These are phyloP conservation scores for Penicillium chermesinum DNA, from an alignment of 495 filamentous ascomycete genomes.

Conservation along the genomic window DNA sequence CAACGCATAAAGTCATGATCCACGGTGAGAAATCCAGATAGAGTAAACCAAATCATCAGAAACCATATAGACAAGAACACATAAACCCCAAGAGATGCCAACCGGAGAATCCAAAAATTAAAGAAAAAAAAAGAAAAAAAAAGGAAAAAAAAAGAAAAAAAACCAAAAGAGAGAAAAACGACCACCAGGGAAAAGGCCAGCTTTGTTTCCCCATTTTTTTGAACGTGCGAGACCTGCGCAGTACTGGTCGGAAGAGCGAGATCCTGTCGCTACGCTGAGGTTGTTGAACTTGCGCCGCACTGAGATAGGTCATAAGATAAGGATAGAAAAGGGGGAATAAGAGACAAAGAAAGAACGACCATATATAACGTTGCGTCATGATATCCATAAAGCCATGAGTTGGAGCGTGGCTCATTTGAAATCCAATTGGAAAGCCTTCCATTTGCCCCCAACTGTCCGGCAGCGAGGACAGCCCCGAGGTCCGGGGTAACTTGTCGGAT, in stretches of 20 bases:
- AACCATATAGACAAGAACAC: conserved; percentile 2
- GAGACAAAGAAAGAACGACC: conserved; percentile 16
- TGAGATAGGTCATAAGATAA: conserved; percentile 1
- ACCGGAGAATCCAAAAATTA: conserved; percentile 5
- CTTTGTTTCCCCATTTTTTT: conserved; percentile 18
- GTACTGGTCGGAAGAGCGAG: neutral
- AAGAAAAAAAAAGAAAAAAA: conserved; percentile 3
- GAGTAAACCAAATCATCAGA: conserved; percentile 6
- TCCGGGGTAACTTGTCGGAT: conserved; percentile 38
- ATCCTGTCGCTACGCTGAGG: conserved; percentile 5
- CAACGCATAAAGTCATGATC: conserved; percentile 11
- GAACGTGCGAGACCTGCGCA: conserved; percentile 18
- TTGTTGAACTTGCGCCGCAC: conserved; percentile 1
- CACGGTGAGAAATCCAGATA: conserved; percentile 1
- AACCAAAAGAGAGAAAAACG: conserved; percentile 9
- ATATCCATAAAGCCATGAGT: conserved; percentile 32
- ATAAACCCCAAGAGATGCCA: conserved; percentile 15
- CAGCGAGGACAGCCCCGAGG: conserved; percentile 49
- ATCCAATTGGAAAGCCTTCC: conserved; percentile 52
- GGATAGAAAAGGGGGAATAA: conserved; percentile 8
- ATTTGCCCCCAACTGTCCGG: conserved; percentile 44
- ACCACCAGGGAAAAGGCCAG: conserved; percentile 20
- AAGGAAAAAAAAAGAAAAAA: neutral
- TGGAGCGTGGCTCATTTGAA: conserved; percentile 34
- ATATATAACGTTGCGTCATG: conserved; percentile 36